Conservation (phyloP, 129 eudicot species). For the Flaveria linearis region DNA sequence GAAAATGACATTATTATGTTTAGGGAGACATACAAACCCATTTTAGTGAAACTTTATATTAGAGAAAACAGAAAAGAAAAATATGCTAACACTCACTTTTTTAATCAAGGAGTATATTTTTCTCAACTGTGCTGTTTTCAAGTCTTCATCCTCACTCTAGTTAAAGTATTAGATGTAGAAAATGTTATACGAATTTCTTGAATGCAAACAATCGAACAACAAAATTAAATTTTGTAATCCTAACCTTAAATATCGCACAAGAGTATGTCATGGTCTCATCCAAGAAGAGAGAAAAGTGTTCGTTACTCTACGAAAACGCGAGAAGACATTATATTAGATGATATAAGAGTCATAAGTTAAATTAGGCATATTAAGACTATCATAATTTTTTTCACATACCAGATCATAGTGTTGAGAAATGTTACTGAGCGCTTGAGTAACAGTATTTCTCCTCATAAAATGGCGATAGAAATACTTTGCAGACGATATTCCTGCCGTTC, state of each 20-base stretch:
- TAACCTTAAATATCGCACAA: constrained; percentile 73
- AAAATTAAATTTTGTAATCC: neutral
- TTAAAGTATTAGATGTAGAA: neutral
- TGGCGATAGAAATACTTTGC: constrained; percentile 68
- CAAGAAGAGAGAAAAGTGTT: constrained; percentile 69
- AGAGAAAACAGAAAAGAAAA: neutral
- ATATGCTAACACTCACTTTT: neutral
- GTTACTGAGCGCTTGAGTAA: constrained; percentile 86
- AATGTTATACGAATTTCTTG: neutral
- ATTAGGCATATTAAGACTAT: neutral
- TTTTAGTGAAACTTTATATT: neutral
- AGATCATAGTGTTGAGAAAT: constrained; percentile 86
- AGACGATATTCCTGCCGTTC: constrained; percentile 65
- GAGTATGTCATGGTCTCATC: constrained; percentile 90
- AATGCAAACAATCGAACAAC: neutral
- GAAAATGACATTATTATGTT: neutral
- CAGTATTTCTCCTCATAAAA: constrained; percentile 57
- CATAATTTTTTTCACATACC: constrained; percentile 29
- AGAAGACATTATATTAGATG: neutral
- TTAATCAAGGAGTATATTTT: constrained; percentile 60
- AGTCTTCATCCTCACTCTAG: constrained; percentile 60
- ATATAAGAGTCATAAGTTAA: neutral
- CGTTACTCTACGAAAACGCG: constrained; percentile 53
- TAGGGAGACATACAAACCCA: neutral
- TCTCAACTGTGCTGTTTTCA: constrained; percentile 68